These are phyloP conservation scores for Stagonosporopsis rhizophila DNA, from an alignment of 2,329 filamentous ascomycete species.

Conservation along the genomic window DNA sequence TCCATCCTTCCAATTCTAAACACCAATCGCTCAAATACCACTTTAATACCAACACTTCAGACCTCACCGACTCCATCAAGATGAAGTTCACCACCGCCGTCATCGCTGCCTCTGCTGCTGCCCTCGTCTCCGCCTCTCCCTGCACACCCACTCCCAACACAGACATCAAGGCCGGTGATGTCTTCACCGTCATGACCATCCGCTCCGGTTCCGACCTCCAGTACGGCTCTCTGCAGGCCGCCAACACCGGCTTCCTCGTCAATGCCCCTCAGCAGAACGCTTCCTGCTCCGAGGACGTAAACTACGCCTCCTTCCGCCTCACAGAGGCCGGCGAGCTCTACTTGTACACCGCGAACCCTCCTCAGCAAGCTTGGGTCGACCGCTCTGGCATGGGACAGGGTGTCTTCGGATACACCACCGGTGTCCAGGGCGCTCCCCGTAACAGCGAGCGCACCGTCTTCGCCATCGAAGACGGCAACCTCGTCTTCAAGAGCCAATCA, in stretches of 20 bases:
- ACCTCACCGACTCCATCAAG: constrained; percentile 24
- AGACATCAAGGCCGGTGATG: constrained; percentile 35
- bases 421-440: constrained; percentile 48
- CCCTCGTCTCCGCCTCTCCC: constrained; percentile 39
- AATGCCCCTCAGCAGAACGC: constrained; percentile 55
- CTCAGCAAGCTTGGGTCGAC: constrained; percentile 63
- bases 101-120: constrained; percentile 29
- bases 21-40: constrained; percentile 5
- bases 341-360: constrained; percentile 56
- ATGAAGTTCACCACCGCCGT: constrained; percentile 43
- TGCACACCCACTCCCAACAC: constrained; percentile 26
- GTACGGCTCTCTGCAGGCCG: constrained; percentile 56
- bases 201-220: constrained; percentile 60
- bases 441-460: constrained; percentile 60
- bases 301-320: constrained; percentile 61
- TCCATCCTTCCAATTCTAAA: constrained; percentile 11
- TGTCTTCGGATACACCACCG: constrained; percentile 60
- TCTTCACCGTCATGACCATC: constrained; percentile 61
- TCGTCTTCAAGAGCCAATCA: constrained; percentile 51
- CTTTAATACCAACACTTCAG: constrained; percentile 6
- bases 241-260: constrained; percentile 54
- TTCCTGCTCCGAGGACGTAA: constrained; percentile 52
- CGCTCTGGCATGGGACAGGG: constrained; percentile 67
- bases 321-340: constrained; percentile 51
- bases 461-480: constrained; percentile 52